Base-by-base conservation (phyloP, 345 rosid genomes). In the Mangifera indica region DNA sequence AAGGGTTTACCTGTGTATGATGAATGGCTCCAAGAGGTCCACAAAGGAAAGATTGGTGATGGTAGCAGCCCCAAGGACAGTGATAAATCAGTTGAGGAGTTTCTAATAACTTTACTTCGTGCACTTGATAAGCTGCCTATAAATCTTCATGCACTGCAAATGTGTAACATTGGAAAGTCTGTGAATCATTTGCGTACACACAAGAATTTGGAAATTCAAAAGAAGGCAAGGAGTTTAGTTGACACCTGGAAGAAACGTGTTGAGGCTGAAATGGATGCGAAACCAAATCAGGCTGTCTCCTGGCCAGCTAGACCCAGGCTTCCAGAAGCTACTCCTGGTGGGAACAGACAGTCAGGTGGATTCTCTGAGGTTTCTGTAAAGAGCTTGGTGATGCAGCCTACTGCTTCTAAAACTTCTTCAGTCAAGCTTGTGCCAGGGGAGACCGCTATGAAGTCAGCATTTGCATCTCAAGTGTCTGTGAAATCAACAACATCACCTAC, bases 241-340 rank as follows among this genome's bases (percentile, higher is more conserved):
- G 98, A 94, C 77, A 92, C 91, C 3, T 94, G 98, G 97, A 94
- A 94, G 86, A 94, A 87, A 73, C 88, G 96, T 20, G 98, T 94
- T 25, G 98, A 94, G 78, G 93, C 90, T 75, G 98, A 94, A 77
- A 90, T 92, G 97, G 95, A 94, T 84, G 87, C 89, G 0, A 92
- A 86, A 77, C 80, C 89, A 17, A 88, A 79, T 60, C 97, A 83
- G 77, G 85, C 78, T 77, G 89, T 73, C 24, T 60, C 88, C 8
- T 88, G 97, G 92, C 79, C 91, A 67, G 83, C 87, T n/a, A 88
- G 89, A 60, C 61, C 89, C 60, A 88, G 89, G 54, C 79, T 83
- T 75, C 69, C 96, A 21, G 93, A 90, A 72, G 86, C 53, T 68
- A 71, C 86, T 32, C 94, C 90, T 69, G 76, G 78, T 75, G 84